Conservation (phyloP, 768 basidiomycete species). For the Rhizopogon salebrosus region DNA sequence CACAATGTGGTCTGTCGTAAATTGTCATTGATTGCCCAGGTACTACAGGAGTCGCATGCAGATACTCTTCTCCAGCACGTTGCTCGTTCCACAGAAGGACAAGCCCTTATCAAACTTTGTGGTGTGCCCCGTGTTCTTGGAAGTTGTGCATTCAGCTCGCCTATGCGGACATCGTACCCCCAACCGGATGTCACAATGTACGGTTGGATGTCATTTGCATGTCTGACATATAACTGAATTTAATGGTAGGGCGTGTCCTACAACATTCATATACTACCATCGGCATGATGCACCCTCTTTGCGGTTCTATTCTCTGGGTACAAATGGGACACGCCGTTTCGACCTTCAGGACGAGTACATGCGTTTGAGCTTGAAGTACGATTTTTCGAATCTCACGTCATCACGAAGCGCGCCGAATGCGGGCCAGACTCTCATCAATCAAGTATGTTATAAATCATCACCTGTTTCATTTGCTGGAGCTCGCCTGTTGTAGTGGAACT, state of each 20-base stretch:
- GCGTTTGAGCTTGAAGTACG: constrained; percentile 29
- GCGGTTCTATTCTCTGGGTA: constrained; percentile 58
- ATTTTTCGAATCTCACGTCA: constrained; percentile 28
- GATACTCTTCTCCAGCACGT: constrained; percentile 5
- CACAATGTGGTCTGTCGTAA: constrained; percentile 2
- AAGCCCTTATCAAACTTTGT: constrained; percentile 9
- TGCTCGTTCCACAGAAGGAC: constrained; percentile 16
- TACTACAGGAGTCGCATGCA: constrained; percentile 15
- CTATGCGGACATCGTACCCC: constrained; percentile 5
- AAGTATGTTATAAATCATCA: constrained; percentile 25
- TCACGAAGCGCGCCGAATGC: constrained; percentile 7
- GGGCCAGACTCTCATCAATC: constrained; percentile 32
- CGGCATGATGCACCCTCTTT: constrained; percentile 50
- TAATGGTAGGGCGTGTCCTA: constrained; percentile 9
- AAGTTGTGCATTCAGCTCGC: constrained; percentile 13
- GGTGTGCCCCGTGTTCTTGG: constrained; percentile 26
- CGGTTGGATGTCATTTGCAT: constrained; percentile 9
- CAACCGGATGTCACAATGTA: constrained; percentile 30
- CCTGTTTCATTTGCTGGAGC: neutral
- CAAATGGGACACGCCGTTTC: constrained; percentile 22
- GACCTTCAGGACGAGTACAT: constrained; percentile 16
- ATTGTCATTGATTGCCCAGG: neutral
- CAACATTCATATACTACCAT: constrained; percentile 43
- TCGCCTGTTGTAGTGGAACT: constrained; percentile 35
- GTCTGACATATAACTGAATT: constrained; percentile 3